Conservation (phyloP, 306 rosid species). For the Datisca glomerata region DNA sequence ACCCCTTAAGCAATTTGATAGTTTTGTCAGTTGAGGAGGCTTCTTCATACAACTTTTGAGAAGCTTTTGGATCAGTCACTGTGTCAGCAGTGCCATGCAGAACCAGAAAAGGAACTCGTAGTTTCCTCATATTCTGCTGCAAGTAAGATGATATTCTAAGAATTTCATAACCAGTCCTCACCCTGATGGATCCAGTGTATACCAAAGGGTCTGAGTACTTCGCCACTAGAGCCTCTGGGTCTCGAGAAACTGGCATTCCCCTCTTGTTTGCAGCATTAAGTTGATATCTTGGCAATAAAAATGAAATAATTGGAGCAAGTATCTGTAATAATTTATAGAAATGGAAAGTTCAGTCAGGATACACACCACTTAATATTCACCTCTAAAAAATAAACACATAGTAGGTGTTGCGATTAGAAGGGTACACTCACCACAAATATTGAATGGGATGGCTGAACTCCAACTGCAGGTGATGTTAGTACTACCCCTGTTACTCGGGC, state of each 20-base stretch:
- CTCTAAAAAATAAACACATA: neutral
- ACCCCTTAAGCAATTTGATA: slow-evolving; percentile 57
- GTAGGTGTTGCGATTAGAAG: neutral
- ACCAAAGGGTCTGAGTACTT: slow-evolving; percentile 90
- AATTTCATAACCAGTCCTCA: slow-evolving; percentile 77
- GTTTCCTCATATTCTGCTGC: slow-evolving; percentile 53
- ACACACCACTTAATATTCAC: no score
- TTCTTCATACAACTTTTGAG: slow-evolving; percentile 49
- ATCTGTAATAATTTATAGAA: no score
- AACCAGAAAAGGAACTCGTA: slow-evolving; percentile 68
- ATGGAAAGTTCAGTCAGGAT: no score
- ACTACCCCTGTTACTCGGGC: slow-evolving; percentile 48
- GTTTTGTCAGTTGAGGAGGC: slow-evolving; percentile 71
- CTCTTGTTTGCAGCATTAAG: slow-evolving; percentile 49
- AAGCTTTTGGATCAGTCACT: slow-evolving; percentile 69
- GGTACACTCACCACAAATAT: slow-evolving; percentile 43
- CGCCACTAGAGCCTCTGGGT: slow-evolving; percentile 64
- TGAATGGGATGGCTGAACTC: slow-evolving; percentile 76
- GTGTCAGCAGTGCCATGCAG: slow-evolving; percentile 82
- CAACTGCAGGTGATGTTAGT: slow-evolving; percentile 86
- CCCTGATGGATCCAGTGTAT: slow-evolving; percentile 58
- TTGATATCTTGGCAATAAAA: slow-evolving; percentile 61
- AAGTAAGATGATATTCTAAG: slow-evolving; percentile 46
- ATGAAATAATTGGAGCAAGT: slow-evolving; percentile 64
- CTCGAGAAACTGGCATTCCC: slow-evolving; percentile 51